Conservation (phyloP, 306 rosid genomes). For the Clitoria ternatea region DNA sequence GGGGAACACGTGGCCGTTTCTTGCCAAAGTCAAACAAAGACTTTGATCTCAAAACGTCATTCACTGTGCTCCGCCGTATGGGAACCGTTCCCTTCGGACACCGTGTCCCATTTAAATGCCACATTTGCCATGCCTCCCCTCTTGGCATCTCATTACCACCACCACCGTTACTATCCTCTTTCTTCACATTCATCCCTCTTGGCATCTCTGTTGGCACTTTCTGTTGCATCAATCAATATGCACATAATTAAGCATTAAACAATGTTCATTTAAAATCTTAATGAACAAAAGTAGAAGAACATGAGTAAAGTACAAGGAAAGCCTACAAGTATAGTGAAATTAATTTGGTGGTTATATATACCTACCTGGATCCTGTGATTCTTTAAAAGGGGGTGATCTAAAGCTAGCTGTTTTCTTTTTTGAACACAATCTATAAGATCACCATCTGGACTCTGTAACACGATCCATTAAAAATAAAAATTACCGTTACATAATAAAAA, state of each 20-base stretch:
- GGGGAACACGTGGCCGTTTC: conserved; percentile 33
- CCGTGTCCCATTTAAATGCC: conserved; percentile 75
- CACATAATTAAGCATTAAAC: background rate
- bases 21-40: conserved; percentile 74
- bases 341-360: background rate
- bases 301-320: background rate
- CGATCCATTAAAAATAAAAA: background rate
- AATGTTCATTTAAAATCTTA: background rate
- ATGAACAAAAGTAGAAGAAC: background rate
- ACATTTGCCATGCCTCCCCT: conserved; percentile 51
- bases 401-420: conserved; percentile 52
- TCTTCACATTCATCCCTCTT: conserved; percentile 21
- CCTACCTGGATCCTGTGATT: conserved; percentile 60
- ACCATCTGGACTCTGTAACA: conserved; percentile 69
- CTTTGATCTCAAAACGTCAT: conserved; percentile 69
- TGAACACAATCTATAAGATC: conserved; percentile 53
- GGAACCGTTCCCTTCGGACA: conserved; percentile 84
- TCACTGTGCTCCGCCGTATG: conserved; percentile 46
- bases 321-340: background rate
- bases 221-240: too few species aligned
- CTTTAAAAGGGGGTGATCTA: conserved; percentile 56
- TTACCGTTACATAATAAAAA: background rate
- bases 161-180: background rate
- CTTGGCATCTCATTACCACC: background rate
- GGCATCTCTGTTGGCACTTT: conserved; percentile 61